Conservation (phyloP, 306 rosid genomes). For the Sphenostylis stenocarpa region DNA sequence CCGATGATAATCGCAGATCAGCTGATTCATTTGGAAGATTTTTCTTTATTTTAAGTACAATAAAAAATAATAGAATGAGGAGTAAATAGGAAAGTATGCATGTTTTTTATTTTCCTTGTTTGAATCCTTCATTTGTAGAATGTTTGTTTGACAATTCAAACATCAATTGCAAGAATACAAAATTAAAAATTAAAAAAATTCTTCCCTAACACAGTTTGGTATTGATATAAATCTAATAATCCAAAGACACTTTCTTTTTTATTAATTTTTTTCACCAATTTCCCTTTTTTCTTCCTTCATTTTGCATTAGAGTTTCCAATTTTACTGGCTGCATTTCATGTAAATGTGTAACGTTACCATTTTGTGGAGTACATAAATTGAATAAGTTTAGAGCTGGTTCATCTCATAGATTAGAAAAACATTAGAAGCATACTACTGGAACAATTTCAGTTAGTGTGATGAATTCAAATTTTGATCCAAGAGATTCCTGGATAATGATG, state of each 20-base stretch:
- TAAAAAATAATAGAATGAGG: background rate
- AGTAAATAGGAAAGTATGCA: background rate
- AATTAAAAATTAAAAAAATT: too few relatives aligned
- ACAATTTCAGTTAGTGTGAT: background rate
- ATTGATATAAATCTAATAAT: background rate
- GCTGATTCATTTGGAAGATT: conserved; percentile 8
- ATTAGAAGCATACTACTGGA: background rate
- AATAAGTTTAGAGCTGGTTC: background rate
- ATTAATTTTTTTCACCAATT: background rate
- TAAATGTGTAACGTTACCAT: conserved; percentile 2
- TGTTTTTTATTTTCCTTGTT: background rate
- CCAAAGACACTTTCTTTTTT: background rate
- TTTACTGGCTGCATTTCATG: background rate
- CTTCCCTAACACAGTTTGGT: background rate
- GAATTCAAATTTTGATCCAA: conserved; percentile 11
- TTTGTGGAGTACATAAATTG: background rate
- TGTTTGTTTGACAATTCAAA: background rate
- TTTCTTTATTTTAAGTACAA: background rate
- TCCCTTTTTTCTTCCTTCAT: background rate
- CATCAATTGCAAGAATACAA: background rate
- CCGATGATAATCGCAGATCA: background rate
- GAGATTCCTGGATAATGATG: background rate
- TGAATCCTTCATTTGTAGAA: background rate
- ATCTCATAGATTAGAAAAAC: conserved; percentile 3
- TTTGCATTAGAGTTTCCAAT: background rate